These are phyloP conservation scores for Escovopsis sp. DNA, from an alignment of 2,329 filamentous ascomycete species.

Conservation along the genomic window DNA sequence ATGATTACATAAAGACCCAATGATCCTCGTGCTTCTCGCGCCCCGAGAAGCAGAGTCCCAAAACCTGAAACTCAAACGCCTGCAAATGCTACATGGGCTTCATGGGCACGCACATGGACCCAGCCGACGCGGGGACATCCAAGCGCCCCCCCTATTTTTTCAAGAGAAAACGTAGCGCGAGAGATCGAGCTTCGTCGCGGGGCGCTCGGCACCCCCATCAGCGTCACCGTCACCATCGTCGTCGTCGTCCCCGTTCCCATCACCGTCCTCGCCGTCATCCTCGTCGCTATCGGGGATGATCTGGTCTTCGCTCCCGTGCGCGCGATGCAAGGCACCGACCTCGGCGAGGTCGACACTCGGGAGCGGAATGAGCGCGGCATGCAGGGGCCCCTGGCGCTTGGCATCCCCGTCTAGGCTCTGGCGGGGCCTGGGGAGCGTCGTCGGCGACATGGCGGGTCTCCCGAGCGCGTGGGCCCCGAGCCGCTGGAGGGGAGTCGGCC, in stretches of 20 bases:
- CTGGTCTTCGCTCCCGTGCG: slow-evolving; percentile 41
- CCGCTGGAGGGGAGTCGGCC: slow-evolving; percentile 38
- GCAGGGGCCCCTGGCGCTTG: slow-evolving; percentile 26
- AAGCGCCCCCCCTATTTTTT: slow-evolving; percentile 1
- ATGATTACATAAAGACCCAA: no score
- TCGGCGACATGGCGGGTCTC: slow-evolving; percentile 12
- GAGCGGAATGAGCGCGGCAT: slow-evolving; percentile 40
- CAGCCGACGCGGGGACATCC: background rate
- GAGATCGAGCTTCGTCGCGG: slow-evolving; percentile 27
- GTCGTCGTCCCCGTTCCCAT: no score
- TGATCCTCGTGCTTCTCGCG: no score
- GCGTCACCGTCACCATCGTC: no score
- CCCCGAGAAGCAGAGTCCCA: no score
- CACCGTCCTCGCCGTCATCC: slow-evolving; percentile 21
- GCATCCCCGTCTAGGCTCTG: slow-evolving; percentile 12
- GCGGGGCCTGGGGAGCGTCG: slow-evolving; percentile 14
- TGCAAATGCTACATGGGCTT: slow-evolving; percentile 5
- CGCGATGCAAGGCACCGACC: slow-evolving; percentile 34
- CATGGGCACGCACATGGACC: background rate
- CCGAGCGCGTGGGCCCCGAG: slow-evolving; percentile 31
- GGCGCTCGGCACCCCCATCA: slow-evolving; percentile 18
- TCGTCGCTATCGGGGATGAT: slow-evolving; percentile 38
- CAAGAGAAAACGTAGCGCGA: slow-evolving; percentile 31
- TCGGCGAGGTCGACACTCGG: slow-evolving; percentile 39
- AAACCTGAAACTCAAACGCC: slow-evolving; percentile 4